phyloP scores from a whole-genome alignment of 2,329 filamentous ascomycete species.

The Coniochaeta pulveracea region DNA sequence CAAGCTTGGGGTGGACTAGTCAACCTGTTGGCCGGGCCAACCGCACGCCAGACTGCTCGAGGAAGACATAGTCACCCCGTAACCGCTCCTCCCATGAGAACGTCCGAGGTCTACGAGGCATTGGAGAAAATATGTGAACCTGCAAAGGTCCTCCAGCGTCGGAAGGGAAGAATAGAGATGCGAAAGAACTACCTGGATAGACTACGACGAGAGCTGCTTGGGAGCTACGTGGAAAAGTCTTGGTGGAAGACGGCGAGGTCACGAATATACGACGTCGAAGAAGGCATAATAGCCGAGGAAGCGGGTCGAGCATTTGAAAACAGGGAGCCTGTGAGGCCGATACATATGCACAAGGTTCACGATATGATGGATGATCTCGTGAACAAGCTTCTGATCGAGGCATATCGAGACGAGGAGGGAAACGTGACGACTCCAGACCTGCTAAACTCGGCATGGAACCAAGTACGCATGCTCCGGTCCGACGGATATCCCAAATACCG shows the following conservation, averaged over 20 bases:
- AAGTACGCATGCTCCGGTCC: conserved; percentile 19
- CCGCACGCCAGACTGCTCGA: no score
- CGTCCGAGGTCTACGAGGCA: no score
- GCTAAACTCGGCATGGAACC: conserved; percentile 18
- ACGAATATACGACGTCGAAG: conserved; percentile 5
- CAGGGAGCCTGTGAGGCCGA: conserved; percentile 11
- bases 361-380: conserved; percentile 17
- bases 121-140: no score
- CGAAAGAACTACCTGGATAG: no score
- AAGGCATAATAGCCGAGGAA: conserved; percentile 5
- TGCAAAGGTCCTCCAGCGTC: no score
- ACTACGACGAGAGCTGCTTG: background rate
- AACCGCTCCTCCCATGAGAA: no score
- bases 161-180: no score
- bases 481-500: conserved; percentile 22
- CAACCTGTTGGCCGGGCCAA: no score
- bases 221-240: background rate
- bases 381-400: conserved; percentile 17
- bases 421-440: conserved; percentile 11
- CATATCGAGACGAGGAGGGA: conserved; percentile 13
- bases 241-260: conserved; percentile 5
- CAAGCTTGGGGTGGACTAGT: no score
- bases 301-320: conserved; percentile 2
- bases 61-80: no score
- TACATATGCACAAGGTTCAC: conserved; percentile 10